Evolutionary conservation across 1,284 basidiomycete species (phyloP).

Genomic region (Cutaneotrichosporon daszewskae): DNA sequence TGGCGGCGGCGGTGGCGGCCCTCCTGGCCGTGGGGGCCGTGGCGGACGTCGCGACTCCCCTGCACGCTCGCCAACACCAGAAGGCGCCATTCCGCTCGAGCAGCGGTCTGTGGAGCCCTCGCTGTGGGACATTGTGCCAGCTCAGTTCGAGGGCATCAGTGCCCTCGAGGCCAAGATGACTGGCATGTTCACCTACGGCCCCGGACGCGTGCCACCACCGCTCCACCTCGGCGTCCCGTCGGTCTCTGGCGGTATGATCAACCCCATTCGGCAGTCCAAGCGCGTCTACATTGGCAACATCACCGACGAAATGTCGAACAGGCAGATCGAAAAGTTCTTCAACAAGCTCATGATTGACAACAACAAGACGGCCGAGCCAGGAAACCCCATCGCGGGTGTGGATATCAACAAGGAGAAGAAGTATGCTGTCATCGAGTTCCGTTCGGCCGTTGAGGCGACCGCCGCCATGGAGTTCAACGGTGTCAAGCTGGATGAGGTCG

Average conservation of each 20-base stretch:
- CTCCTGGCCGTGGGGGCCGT: slow-evolving; percentile 46
- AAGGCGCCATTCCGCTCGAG: slow-evolving; percentile 72
- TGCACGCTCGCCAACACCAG: slow-evolving; percentile 83
- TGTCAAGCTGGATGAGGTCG: slow-evolving; percentile 75
- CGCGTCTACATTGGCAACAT: slow-evolving; percentile 94
- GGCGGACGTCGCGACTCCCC: slow-evolving; percentile 51
- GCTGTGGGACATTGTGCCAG: slow-evolving; percentile 92
- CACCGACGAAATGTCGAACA: slow-evolving; percentile 83
- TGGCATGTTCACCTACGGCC: slow-evolving; percentile 50
- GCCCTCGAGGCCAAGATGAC: slow-evolving; percentile 96
- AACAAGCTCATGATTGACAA: slow-evolving; percentile 92
- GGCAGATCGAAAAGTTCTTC: slow-evolving; percentile 85
- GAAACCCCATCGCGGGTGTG: slow-evolving; percentile 83
- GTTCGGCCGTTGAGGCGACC: slow-evolving; percentile 91
- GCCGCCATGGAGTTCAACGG: slow-evolving; percentile 67
- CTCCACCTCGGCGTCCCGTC: slow-evolving; percentile 35
- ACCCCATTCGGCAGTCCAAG: slow-evolving; percentile 83
- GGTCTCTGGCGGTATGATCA: slow-evolving; percentile 58
- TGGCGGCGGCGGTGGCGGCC: slow-evolving; percentile 33
- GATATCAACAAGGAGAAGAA: slow-evolving; percentile 97
- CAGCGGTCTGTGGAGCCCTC: slow-evolving; percentile 81
- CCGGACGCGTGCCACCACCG: slow-evolving; percentile 41
- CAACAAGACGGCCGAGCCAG: slow-evolving; percentile 68
- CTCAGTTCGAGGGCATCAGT: slow-evolving; percentile 89
- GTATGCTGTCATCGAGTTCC: slow-evolving; percentile 98